A percentile compares a stretch with the other conserved stretches of the same genome.
Conservation (phyloP, 129 eudicot genomes). For the Kitagawia praeruptora region DNA sequence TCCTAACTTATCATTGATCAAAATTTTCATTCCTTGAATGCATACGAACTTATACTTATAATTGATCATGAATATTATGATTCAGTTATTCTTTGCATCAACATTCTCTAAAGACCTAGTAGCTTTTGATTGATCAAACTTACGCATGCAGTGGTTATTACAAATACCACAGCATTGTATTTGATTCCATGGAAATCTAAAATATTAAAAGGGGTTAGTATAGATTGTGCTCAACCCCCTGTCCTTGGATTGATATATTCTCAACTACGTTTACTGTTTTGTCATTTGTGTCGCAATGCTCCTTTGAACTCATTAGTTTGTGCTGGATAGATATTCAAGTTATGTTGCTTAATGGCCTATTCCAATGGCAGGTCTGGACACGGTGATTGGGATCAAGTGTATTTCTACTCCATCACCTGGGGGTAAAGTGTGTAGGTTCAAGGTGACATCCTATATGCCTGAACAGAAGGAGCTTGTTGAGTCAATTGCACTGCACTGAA, state of each 20-base stretch:
- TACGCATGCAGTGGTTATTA: neutral
- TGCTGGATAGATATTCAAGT: neutral
- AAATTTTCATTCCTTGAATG: neutral
- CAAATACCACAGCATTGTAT: neutral
- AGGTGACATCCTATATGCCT: slow-evolving; percentile 57
- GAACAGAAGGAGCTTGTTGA: slow-evolving; percentile 57
- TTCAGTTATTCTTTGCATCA: neutral
- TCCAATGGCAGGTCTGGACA: slow-evolving; percentile 50
- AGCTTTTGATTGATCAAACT: neutral
- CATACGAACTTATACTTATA: too few species aligned
- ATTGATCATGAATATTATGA: neutral
- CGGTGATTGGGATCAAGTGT: slow-evolving; percentile 68
- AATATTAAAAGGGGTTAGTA: neutral
- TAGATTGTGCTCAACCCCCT: neutral
- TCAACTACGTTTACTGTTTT: neutral
- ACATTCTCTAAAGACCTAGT: neutral
- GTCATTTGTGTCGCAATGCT: neutral
- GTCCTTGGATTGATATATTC: neutral
- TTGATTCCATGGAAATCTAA: neutral
- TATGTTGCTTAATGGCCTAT: neutral
- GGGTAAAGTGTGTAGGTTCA: slow-evolving; percentile 21
- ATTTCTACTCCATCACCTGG: slow-evolving; percentile 39
- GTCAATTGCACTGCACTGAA: slow-evolving; percentile 42
- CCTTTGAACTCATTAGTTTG: neutral
- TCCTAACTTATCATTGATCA: neutral